These are phyloP conservation scores for Eucalyptus globulus DNA, from an alignment of 345 rosid species.

Conservation along the genomic window DNA sequence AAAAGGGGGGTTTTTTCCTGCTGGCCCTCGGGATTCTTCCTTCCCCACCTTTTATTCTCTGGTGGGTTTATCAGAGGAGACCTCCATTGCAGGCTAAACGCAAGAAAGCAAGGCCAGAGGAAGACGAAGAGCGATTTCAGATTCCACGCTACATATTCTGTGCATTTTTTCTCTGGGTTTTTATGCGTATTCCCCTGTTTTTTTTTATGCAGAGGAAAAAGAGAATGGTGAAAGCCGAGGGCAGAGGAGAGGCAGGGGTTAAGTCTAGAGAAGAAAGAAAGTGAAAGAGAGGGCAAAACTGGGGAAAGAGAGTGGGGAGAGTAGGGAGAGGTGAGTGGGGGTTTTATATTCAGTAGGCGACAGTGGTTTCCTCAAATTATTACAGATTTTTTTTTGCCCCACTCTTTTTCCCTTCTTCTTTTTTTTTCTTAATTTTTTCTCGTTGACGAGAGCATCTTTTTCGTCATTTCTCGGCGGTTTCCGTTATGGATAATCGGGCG, in stretches of 20 bases:
- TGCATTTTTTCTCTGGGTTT: background rate
- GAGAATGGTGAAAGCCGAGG: constrained; percentile 15
- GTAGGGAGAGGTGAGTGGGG: background rate
- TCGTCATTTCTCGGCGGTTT: background rate
- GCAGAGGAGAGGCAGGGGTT: constrained; percentile 25
- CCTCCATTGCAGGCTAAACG: background rate
- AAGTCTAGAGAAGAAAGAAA: background rate
- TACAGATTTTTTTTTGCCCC: background rate
- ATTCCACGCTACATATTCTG: background rate
- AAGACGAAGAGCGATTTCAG: background rate
- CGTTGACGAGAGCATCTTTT: background rate
- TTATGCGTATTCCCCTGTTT: constrained; percentile 1
- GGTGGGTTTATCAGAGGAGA: background rate
- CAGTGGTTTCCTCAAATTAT: background rate
- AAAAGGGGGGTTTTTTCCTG: background rate
- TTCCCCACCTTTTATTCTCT: background rate
- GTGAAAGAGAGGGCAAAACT: constrained; percentile 4
- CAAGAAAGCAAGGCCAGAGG: background rate
- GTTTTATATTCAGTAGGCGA: background rate
- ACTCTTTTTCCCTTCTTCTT: background rate
- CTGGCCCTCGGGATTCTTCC: background rate
- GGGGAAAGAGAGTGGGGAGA: constrained; percentile 2
- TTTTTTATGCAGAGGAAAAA: constrained; percentile 9
- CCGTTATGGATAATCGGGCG: background rate
- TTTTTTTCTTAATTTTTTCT: background rate